Evolutionary conservation across 345 rosid genomes (phyloP), one percentile per base, ranked within the genome.

Genomic region (Gossypium turneri): DNA sequence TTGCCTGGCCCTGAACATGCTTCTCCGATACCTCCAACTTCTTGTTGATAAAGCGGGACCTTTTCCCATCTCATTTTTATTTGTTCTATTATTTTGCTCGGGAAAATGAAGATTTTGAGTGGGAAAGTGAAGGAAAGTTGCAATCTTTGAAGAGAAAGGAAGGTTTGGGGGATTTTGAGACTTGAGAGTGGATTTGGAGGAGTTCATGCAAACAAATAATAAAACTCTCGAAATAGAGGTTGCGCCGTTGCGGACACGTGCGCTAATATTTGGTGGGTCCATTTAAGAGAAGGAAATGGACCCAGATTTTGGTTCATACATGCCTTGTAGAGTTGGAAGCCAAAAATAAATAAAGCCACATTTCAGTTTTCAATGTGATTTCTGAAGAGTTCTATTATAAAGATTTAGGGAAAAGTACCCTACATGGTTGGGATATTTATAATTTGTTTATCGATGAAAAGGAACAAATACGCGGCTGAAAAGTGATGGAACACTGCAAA

Each of bases 1-100:
- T 90, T 90, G 24, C 97, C 97, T 65, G 98, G 98, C 75, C 94
- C 90, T 62, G 82, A 76, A 60, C 74, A 73, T 47, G 74, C 34
- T 41, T 75, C 80, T 10, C 53, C 70, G 4, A 12, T 7, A 44
- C 51, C 51, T 65, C 17, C 70, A 43, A 11, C 52, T 43, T 43
- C 70, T 43, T 65, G 70, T 65, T 65, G 70, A 47, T 65, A 19
- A 65, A 65, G 52, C 27, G 1, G 70, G 22, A 43, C 17, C 70
- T 65, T 65, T 43, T 65, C 70, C 52, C 70, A 60, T 85, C 81
- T n/a, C 82, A 81, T 84, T 88, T 77, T 97, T 93, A 84, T 92
- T 88, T 97, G 58, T 72, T 85, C 50, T 45, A 45, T 45, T 45
- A 45, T 75, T 74, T 74, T 47, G 12, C 79, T 25, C 52, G 78